Evolutionary conservation across 169 alveolate genomes (phyloP).

Genomic region (Cryptosporidium ubiquitum): DNA sequence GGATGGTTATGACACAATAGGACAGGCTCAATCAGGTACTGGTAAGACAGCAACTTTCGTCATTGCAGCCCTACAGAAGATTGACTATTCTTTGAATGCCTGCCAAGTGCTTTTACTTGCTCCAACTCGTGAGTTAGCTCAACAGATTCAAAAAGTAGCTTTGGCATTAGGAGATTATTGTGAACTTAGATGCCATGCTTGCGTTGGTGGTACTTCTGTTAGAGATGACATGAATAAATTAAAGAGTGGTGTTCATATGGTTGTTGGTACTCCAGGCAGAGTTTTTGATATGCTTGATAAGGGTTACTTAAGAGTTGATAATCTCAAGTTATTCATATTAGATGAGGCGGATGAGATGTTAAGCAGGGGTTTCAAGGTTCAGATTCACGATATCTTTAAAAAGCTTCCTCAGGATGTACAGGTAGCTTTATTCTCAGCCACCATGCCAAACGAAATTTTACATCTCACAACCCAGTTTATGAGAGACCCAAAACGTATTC

Average conservation of each 20-base stretch:
- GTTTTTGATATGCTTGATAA: slow-evolving; percentile 97
- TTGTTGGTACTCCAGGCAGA: slow-evolving; percentile 99
- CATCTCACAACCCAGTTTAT: slow-evolving; percentile 95
- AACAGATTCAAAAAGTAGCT: slow-evolving; percentile 94
- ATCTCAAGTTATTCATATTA: slow-evolving; percentile 93
- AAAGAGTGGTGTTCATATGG: slow-evolving; percentile 97
- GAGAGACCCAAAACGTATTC: slow-evolving; percentile 96
- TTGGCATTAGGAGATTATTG: slow-evolving; percentile 91
- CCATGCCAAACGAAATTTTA: slow-evolving; percentile 96
- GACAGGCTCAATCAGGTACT: slow-evolving; percentile 99
- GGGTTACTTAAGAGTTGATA: slow-evolving; percentile 88
- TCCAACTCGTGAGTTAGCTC: slow-evolving; percentile 99
- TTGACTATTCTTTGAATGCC: slow-evolving; percentile 90
- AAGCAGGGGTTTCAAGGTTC: slow-evolving; percentile 96
- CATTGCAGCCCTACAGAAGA: slow-evolving; percentile 93
- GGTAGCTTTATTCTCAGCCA: slow-evolving; percentile 95
- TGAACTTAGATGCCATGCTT: slow-evolving; percentile 93
- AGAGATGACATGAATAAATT: slow-evolving; percentile 96
- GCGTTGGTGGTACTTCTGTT: slow-evolving; percentile 99
- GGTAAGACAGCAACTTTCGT: slow-evolving; percentile 99
- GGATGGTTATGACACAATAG: slow-evolving; percentile 97
- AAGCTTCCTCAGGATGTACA: slow-evolving; percentile 87
- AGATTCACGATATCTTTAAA: slow-evolving; percentile 88
- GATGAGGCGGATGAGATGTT: slow-evolving; percentile 99
- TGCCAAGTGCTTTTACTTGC: slow-evolving; percentile 96